Conservation (phyloP, 202 grass and related monocot species). For the Hordeum pubiflorum region DNA sequence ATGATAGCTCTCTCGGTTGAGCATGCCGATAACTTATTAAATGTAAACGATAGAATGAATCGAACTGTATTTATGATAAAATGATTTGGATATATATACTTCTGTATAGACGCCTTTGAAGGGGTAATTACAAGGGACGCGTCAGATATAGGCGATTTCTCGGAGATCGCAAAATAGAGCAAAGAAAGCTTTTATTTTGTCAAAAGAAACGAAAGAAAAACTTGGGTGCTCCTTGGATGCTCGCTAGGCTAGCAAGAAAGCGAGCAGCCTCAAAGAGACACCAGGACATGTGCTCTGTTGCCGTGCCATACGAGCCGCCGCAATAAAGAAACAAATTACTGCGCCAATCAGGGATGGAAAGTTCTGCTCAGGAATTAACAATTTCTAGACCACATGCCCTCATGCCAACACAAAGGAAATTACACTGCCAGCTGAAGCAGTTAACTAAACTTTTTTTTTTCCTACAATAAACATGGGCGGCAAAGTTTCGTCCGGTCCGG, state of each 20-base stretch:
- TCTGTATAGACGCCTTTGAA: too few relatives aligned
- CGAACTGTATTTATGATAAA: too few relatives aligned
- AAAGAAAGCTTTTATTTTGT: too few relatives aligned
- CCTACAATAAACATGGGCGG: too few relatives aligned
- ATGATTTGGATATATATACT: too few relatives aligned
- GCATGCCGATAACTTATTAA: too few relatives aligned
- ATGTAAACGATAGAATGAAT: too few relatives aligned
- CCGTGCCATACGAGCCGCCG: background rate
- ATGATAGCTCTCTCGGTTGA: too few relatives aligned
- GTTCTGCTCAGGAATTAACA: background rate
- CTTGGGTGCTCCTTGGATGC: background rate
- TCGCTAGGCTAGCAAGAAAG: background rate
- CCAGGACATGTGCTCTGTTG: background rate
- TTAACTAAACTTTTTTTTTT: background rate
- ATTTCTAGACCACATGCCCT: background rate
- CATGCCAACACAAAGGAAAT: background rate
- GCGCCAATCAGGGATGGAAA: background rate
- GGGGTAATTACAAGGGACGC: too few relatives aligned
- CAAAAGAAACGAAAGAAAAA: too few relatives aligned
- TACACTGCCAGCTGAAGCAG: conserved; percentile 3
- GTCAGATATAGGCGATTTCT: too few relatives aligned
- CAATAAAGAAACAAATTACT: background rate
- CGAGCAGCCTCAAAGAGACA: background rate
- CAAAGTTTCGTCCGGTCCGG: background rate
- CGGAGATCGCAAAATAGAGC: too few relatives aligned